Evolutionary conservation across 495 filamentous ascomycete species (phyloP).

Genomic region (Penicillium turbatum): DNA sequence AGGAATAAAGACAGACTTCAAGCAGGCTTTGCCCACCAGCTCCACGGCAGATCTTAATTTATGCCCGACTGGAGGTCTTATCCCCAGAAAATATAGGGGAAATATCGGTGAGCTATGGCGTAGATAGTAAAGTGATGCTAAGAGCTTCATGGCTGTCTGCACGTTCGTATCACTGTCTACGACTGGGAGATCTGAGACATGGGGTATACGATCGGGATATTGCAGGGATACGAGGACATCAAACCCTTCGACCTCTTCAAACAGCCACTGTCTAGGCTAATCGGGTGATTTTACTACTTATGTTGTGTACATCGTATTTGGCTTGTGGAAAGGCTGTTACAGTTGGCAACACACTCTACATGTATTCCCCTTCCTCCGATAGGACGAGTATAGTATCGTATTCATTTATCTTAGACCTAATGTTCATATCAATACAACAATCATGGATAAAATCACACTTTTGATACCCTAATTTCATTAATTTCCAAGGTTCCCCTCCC

Average conservation of each 20-base stretch:
- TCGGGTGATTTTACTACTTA: neutral
- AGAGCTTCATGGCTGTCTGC: neutral
- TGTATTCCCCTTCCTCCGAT: too few relatives aligned
- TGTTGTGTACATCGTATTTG: too few relatives aligned
- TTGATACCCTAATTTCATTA: too few relatives aligned
- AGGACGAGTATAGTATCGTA: too few relatives aligned
- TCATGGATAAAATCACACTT: too few relatives aligned
- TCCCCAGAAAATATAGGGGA: neutral
- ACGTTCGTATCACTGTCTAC: neutral
- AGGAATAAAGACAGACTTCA: neutral
- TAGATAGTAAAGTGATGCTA: neutral
- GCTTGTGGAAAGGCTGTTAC: too few relatives aligned
- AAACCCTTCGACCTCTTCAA: neutral
- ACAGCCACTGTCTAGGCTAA: neutral
- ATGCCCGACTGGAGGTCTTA: neutral
- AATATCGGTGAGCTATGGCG: neutral
- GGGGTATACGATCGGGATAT: neutral
- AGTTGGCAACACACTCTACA: too few relatives aligned
- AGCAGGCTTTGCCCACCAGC: neutral
- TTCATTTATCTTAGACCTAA: too few relatives aligned
- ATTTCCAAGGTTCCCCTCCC: neutral
- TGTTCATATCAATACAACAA: too few relatives aligned
- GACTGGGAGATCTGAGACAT: slow-evolving; percentile 6
- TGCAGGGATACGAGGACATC: neutral
- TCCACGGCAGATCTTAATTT: slow-evolving; percentile 1